Evolutionary conservation across 2,329 filamentous ascomycete species (phyloP).

Genomic region (Penicillium oxalicum): DNA sequence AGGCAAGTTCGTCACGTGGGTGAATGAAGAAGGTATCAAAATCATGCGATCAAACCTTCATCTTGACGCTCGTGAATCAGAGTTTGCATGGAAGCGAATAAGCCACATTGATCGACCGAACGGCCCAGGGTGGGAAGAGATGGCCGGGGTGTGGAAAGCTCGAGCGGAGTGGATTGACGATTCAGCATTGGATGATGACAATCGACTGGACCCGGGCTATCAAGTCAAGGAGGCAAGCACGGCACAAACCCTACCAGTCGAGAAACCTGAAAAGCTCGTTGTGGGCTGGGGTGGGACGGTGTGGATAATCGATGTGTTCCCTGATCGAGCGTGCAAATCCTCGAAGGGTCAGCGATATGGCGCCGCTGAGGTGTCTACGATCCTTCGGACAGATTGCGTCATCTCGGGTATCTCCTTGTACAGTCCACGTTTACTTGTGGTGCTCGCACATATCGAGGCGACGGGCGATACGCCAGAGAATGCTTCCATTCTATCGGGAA

Average conservation of each 20-base stretch:
- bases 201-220: slow-evolving; percentile 41
- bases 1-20: slow-evolving; percentile 87
- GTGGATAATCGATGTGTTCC: slow-evolving; percentile 89
- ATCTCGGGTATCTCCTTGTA: slow-evolving; percentile 96
- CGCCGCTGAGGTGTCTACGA: slow-evolving; percentile 83
- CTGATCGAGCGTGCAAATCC: slow-evolving; percentile 62
- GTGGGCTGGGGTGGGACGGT: slow-evolving; percentile 95
- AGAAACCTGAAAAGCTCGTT: slow-evolving; percentile 65
- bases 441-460: slow-evolving; percentile 81
- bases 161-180: slow-evolving; percentile 91
- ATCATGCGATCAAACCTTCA: slow-evolving; percentile 90
- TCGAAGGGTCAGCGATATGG: slow-evolving; percentile 67
- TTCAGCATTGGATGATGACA: slow-evolving; percentile 66
- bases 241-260: slow-evolving; percentile 38
- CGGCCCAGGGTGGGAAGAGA: slow-evolving; percentile 84
- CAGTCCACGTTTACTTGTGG: slow-evolving; percentile 81
- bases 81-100: slow-evolving; percentile 89
- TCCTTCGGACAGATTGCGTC: slow-evolving; percentile 95
- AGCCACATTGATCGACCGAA: slow-evolving; percentile 87
- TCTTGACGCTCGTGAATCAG: slow-evolving; percentile 67
- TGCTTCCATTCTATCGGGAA: slow-evolving; percentile 43
- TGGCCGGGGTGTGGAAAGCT: slow-evolving; percentile 93
- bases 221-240: slow-evolving; percentile 33
- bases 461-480: slow-evolving; percentile 63
- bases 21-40: slow-evolving; percentile 95